Evolutionary conservation across 495 filamentous ascomycete genomes (phyloP).

Genomic region (Daldinia decipiens): DNA sequence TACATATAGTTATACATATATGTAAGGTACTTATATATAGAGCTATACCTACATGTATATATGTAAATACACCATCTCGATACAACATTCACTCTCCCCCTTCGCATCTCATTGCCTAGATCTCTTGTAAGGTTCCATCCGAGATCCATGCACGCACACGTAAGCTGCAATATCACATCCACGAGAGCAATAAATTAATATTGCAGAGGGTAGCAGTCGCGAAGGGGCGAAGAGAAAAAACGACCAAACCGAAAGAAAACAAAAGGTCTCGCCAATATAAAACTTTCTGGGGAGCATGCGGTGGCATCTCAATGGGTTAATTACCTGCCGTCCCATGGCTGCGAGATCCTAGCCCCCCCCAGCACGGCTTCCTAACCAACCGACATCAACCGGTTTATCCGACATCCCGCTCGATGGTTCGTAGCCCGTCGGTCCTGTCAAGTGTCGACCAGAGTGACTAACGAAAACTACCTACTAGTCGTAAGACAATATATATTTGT

Average conservation of each 20-base stretch:
- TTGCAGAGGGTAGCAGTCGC: constrained; percentile 10
- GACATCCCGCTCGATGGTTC: constrained; percentile 31
- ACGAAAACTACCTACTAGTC: constrained; percentile 37
- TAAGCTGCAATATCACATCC: constrained; percentile 40
- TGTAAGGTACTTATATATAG: too few relatives aligned
- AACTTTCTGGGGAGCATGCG: constrained; percentile 36
- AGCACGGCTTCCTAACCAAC: constrained; percentile 13
- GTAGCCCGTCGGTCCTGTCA: constrained; percentile 29
- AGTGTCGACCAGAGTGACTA: constrained; percentile 31
- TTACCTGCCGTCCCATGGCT: constrained; percentile 14
- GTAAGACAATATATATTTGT: constrained; percentile 24
- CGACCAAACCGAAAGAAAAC: constrained; percentile 12
- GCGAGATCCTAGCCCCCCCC: constrained; percentile 10
- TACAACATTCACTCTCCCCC: constrained; percentile 2
- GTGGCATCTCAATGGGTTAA: constrained; percentile 30
- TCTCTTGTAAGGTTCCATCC: constrained; percentile 30
- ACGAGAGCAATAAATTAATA: constrained; percentile 16
- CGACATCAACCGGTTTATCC: constrained; percentile 46
- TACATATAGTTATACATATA: too few relatives aligned
- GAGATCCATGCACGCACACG: constrained; percentile 41
- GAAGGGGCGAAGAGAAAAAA: neutral
- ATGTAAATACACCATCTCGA: neutral
- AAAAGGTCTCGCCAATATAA: constrained; percentile 31
- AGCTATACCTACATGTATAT: too few relatives aligned
- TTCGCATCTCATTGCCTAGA: constrained; percentile 36